Percentiles rank a stretch among this genome's conserved stretches.
phyloP scores from a whole-genome alignment of 768 basidiomycete species.

The Suillus subluteus region DNA sequence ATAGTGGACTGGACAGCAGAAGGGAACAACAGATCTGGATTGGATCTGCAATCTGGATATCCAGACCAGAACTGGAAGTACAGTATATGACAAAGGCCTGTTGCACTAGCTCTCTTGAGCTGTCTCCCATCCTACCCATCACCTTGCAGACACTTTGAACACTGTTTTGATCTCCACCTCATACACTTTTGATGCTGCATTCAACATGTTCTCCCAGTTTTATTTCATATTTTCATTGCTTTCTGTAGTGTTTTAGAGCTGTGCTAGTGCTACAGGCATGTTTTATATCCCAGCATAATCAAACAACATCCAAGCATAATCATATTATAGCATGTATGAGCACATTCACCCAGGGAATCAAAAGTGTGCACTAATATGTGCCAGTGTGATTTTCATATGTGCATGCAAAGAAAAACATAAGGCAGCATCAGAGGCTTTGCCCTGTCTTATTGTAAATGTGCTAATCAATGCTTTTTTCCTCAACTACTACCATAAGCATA shows the following conservation, averaged over 20 bases:
- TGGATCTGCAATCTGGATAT: too few species aligned
- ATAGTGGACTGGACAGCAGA: too few species aligned
- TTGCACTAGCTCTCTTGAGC: too few species aligned
- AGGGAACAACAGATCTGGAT: too few species aligned
- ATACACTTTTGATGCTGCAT: neutral
- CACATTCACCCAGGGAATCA: neutral
- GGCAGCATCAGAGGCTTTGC: too few species aligned
- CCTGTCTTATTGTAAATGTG: too few species aligned
- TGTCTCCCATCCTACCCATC: too few species aligned
- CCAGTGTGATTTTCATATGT: neutral
- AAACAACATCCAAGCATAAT: neutral
- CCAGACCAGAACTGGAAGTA: too few species aligned
- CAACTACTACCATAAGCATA: neutral
- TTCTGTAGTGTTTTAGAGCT: neutral
- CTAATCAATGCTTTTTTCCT: neutral
- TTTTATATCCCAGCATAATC: conserved; percentile 1
- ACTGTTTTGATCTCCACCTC: too few species aligned
- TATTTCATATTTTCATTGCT: neutral
- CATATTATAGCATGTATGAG: neutral
- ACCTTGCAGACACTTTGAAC: too few species aligned
- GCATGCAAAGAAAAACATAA: neutral
- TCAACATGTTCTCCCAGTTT: neutral
- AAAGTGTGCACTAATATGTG: neutral
- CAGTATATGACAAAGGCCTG: too few species aligned
- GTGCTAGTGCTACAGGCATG: neutral